Conservation (phyloP, 306 rosid genomes). For the Fragaria nilgerrensis region DNA sequence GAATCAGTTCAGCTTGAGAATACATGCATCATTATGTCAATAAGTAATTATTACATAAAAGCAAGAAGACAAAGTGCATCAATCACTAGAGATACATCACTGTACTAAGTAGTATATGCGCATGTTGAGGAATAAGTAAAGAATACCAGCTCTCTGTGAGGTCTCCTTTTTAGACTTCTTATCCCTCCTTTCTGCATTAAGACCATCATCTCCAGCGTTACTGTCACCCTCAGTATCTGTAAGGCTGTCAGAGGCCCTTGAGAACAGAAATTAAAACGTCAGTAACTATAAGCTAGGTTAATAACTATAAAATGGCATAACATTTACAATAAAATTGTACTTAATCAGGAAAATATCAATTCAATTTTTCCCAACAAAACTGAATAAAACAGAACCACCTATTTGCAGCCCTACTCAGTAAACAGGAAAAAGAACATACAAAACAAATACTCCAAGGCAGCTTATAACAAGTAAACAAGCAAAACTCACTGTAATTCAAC, state of each 20-base stretch:
- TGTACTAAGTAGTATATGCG: not conserved
- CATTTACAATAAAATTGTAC: not conserved
- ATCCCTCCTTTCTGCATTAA: conserved; percentile 40
- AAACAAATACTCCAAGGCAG: not conserved
- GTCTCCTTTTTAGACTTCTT: conserved; percentile 41
- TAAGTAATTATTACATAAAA: not conserved
- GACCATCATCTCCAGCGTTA: conserved; percentile 43
- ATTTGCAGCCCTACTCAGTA: not conserved
- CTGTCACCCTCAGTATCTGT: conserved; percentile 59
- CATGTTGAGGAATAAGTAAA: not conserved
- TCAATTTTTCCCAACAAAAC: not conserved
- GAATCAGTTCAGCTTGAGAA: no score
- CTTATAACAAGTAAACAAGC: not conserved
- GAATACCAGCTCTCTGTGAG: conserved; percentile 49
- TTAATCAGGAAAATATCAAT: not conserved
- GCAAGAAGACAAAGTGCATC: not conserved
- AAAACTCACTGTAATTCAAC: not conserved
- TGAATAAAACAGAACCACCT: not conserved
- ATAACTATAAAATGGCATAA: not conserved
- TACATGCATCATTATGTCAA: no score
- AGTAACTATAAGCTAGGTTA: not conserved
- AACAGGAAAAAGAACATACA: not conserved
- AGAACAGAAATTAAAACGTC: conserved; percentile 12
- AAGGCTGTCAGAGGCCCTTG: conserved; percentile 53
- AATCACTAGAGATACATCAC: not conserved